Percentiles rank a stretch among this genome's conserved stretches.
Conservation (phyloP, 352 stramenopile species). For the Halophytophthora batemanensis region DNA sequence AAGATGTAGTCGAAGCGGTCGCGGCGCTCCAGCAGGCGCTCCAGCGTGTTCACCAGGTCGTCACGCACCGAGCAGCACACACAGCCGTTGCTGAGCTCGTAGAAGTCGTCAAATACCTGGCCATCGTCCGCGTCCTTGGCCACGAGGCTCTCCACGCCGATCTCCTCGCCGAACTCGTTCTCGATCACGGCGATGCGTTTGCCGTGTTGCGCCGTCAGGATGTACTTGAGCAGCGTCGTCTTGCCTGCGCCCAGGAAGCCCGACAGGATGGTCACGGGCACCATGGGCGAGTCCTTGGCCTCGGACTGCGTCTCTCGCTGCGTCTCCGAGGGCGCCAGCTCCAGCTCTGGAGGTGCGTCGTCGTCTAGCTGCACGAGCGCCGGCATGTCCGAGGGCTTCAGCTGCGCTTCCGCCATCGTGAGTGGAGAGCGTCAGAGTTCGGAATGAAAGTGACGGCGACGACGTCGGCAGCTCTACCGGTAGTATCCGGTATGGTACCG, state of each 20-base stretch:
- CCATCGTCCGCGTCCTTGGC: conserved; percentile 62
- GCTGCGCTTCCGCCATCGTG: too few relatives aligned
- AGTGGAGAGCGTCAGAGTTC: too few relatives aligned
- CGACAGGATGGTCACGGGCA: conserved; percentile 95
- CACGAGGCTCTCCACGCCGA: conserved; percentile 93
- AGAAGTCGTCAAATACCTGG: conserved; percentile 84
- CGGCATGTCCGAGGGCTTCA: neutral
- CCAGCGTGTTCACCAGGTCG: conserved; percentile 85
- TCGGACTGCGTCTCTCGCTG: neutral
- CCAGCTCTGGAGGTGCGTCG: conserved; percentile 10
- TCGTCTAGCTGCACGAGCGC: conserved; percentile 15
- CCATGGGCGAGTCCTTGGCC: conserved; percentile 8
- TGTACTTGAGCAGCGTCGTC: conserved; percentile 97
- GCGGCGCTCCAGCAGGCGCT: conserved; percentile 75
- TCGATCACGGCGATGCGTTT: conserved; percentile 97
- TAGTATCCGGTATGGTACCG: too few relatives aligned
- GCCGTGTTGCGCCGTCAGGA: conserved; percentile 90
- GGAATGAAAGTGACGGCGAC: too few relatives aligned
- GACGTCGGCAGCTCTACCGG: too few relatives aligned
- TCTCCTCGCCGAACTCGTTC: conserved; percentile 98
- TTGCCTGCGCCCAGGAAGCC: conserved; percentile 96
- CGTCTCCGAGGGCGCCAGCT: conserved; percentile 1
- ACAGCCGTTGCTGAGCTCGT: conserved; percentile 97
- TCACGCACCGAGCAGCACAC: conserved; percentile 97
- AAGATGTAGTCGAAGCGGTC: conserved; percentile 91